Base-by-base conservation (phyloP, 805 yeast species). In the Saccharomycopsis microspora region DNA sequence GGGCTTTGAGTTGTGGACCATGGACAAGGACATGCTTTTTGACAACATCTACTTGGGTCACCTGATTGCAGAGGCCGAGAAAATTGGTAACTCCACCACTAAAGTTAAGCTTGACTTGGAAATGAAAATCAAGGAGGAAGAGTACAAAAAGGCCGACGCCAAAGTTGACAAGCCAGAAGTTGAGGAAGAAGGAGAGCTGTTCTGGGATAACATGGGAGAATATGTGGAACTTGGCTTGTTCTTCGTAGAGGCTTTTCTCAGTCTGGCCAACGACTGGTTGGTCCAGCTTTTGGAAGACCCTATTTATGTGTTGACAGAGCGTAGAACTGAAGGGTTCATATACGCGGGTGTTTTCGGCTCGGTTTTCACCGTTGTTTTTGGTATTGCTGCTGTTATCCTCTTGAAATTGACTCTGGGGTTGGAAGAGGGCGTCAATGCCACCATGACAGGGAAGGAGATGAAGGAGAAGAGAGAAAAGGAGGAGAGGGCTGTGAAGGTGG, bases 1-100 rank as follows among this genome's bases (percentile, higher is more conserved):
- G 41, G 96, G 95, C 5, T 85, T 89, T 58, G 97, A 88, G 63
- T 68, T 88, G 54, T 88, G 96, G 95, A 76, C 90, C 42, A 82
- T 88, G 80, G 81, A 85, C 54, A 70, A 71, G 40, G 76, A 84
- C 44, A 75, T 87, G 44, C 56, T 85, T 61, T 85, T 88, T 60
- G 86, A 86, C 62, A 85, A 88, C 65, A 76, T 88, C 52, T 89
- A 88, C 61, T 62, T 88, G 52, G 96, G 96, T 32, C 89, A 85
- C 60, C 78, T 85, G 1, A 67, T 88, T n/a, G 69, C 66, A 37
- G 96, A 88, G 59, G 96, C 96, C 8, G 96, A 89, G 67, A 48
- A 59, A 6, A 69, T 88, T 54, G 97, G 96, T 33, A 88, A 89
- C 60, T 63, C 66, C 5, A 87, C 96, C 0, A 88, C 76, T 62